These are phyloP conservation scores for Paracamarosporium sp. DNA, from an alignment of 2,329 filamentous ascomycete genomes.

Conservation along the genomic window DNA sequence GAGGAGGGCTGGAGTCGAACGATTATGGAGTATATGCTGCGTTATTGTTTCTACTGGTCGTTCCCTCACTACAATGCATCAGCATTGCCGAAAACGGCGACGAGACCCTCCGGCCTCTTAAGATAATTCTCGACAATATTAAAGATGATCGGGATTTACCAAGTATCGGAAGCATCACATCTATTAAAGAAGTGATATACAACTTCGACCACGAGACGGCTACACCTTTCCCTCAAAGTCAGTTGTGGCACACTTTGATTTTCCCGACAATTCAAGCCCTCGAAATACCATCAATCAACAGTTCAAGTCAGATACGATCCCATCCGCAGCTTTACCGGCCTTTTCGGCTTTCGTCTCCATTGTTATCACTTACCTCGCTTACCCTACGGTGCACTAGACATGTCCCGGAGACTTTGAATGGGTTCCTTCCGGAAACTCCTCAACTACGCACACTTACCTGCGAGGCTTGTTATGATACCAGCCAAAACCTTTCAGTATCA, in stretches of 20 bases:
- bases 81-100: constrained; percentile 25
- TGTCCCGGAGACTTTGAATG: constrained; percentile 8
- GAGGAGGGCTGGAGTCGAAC: constrained; percentile 24
- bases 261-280: constrained; percentile 21
- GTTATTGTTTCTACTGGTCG: constrained; percentile 25
- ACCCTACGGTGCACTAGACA: constrained; percentile 25
- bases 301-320: constrained; percentile 13
- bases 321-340: neutral
- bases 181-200: constrained; percentile 25
- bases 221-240: constrained; percentile 11
- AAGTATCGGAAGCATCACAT: constrained; percentile 20
- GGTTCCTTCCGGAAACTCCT: constrained; percentile 20
- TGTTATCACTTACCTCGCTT: constrained; percentile 27
- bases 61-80: constrained; percentile 25
- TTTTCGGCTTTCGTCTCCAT: neutral
- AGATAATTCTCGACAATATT: constrained; percentile 23
- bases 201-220: constrained; percentile 26
- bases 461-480: constrained; percentile 28
- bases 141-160: constrained; percentile 13
- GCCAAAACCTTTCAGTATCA: neutral
- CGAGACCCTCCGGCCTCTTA: constrained; percentile 26
- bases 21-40: constrained; percentile 36
- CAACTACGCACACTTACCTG: constrained; percentile 30
- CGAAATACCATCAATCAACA: constrained; percentile 5
- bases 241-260: constrained; percentile 22